Evolutionary conservation across 2,329 filamentous ascomycete genomes (phyloP).

Genomic region (Didymosphaeria variabile): DNA sequence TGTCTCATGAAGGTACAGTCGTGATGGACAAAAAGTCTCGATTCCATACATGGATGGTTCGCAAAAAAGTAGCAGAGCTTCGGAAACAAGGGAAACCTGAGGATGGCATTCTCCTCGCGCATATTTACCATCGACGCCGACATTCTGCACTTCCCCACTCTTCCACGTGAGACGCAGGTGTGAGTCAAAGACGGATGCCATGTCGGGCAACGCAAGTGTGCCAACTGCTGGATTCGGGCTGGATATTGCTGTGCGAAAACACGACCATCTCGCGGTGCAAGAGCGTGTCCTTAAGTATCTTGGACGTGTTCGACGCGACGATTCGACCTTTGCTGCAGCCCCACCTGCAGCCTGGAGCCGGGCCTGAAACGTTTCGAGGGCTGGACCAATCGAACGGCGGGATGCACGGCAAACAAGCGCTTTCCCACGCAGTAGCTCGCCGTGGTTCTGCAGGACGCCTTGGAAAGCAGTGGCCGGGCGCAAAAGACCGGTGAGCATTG

Average conservation of each 20-base stretch:
- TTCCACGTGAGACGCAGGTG: constrained; percentile 52
- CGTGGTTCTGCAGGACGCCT: constrained; percentile 26
- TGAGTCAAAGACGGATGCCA: constrained; percentile 50
- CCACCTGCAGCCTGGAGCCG: constrained; percentile 35
- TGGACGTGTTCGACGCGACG: constrained; percentile 48
- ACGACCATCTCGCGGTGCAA: constrained; percentile 53
- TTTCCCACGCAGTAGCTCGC: constrained; percentile 43
- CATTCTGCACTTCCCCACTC: constrained; percentile 29
- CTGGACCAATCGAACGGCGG: constrained; percentile 33
- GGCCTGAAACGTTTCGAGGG: constrained; percentile 45
- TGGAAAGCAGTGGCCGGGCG: constrained; percentile 38
- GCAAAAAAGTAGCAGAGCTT: not conserved
- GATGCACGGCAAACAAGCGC: constrained; percentile 27
- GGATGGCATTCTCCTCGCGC: constrained; percentile 39
- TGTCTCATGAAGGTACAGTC: constrained; percentile 24
- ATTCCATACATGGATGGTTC: constrained; percentile 13
- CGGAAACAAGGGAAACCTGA: constrained; percentile 31
- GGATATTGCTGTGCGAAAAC: constrained; percentile 47
- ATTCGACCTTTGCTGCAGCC: constrained; percentile 41
- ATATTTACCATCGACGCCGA: constrained; percentile 41
- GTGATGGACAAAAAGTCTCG: constrained; percentile 26
- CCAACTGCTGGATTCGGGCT: constrained; percentile 36
- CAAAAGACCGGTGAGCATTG: constrained; percentile 33
- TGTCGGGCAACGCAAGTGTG: constrained; percentile 29
- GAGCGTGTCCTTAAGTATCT: constrained; percentile 45